Percentiles rank a stretch among this genome's conserved stretches.
These are phyloP conservation scores for Alternaria incomplexa DNA, from an alignment of 2,329 filamentous ascomycete species.

Conservation along the genomic window DNA sequence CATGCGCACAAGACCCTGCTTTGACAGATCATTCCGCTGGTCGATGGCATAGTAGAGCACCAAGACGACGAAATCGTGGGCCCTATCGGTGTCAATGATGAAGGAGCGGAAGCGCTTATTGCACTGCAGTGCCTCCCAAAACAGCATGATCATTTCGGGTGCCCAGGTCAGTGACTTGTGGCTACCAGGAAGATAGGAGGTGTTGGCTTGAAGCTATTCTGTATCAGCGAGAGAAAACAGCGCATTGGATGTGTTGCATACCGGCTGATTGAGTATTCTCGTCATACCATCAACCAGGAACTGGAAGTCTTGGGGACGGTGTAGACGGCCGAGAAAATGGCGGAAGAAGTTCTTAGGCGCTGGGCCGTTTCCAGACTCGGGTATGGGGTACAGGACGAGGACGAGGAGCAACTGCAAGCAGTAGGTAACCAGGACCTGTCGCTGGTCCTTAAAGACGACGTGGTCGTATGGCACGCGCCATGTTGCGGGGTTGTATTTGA, in stretches of 20 bases:
- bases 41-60: slow-evolving; percentile 93
- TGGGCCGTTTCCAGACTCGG: slow-evolving; percentile 70
- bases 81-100: slow-evolving; percentile 92
- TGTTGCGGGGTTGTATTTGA: slow-evolving; percentile 93
- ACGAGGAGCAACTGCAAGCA: slow-evolving; percentile 89
- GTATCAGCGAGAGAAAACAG: slow-evolving; percentile 26
- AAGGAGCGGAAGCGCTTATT: slow-evolving; percentile 97
- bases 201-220: slow-evolving; percentile 75
- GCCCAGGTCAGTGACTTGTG: slow-evolving; percentile 84
- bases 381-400: slow-evolving; percentile 84
- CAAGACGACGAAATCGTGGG: slow-evolving; percentile 90
- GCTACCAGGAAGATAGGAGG: slow-evolving; percentile 84
- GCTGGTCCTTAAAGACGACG: slow-evolving; percentile 87
- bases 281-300: slow-evolving; percentile 96
- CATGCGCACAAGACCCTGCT: slow-evolving; percentile 93
- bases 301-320: slow-evolving; percentile 95
- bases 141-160: slow-evolving; percentile 94
- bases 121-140: slow-evolving; percentile 97
- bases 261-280: slow-evolving; percentile 86
- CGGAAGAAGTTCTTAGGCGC: slow-evolving; percentile 90
- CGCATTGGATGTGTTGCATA: slow-evolving; percentile 33
- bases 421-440: slow-evolving; percentile 89
- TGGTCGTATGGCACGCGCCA: slow-evolving; percentile 96
- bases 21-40: slow-evolving; percentile 82
- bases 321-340: slow-evolving; percentile 87